Evolutionary conservation across 768 basidiomycete species (phyloP).

Genomic region (Mycena metata): DNA sequence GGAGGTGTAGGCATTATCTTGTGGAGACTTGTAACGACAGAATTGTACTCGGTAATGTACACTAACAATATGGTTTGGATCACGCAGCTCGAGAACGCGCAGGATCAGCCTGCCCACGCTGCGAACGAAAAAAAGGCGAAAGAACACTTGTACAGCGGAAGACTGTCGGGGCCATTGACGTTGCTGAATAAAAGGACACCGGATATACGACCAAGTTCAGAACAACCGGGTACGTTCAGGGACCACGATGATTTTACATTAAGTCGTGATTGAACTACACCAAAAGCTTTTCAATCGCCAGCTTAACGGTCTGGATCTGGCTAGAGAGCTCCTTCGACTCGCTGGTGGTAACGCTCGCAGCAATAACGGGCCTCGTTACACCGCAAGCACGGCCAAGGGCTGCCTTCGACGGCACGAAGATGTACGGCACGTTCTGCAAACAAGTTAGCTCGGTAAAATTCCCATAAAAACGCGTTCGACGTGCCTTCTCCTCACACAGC

Average conservation of each 20-base stretch:
- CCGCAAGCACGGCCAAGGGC: conserved; percentile 97
- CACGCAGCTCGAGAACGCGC: too few relatives aligned
- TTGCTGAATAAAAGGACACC: too few relatives aligned
- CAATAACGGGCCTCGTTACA: conserved; percentile 94
- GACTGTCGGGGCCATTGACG: too few relatives aligned
- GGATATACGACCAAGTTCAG: too few relatives aligned
- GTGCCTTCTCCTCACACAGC: conserved; percentile 97
- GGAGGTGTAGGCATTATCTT: conserved; percentile 75
- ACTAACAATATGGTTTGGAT: too few relatives aligned
- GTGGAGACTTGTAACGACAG: too few relatives aligned
- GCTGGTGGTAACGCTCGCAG: conserved; percentile 96
- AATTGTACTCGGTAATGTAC: too few relatives aligned
- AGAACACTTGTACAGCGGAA: too few relatives aligned
- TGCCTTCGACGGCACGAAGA: conserved; percentile 95
- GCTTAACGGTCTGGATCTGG: conserved; percentile 91
- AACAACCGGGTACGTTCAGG: too few relatives aligned
- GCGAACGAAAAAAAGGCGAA: too few relatives aligned
- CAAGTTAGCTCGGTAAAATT: background rate
- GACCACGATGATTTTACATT: background rate
- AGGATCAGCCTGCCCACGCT: too few relatives aligned
- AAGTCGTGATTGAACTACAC: conserved; percentile 46
- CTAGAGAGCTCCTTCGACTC: conserved; percentile 91
- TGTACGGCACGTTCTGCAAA: conserved; percentile 90
- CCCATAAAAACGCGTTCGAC: conserved; percentile 30
- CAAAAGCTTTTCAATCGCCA: conserved; percentile 79